Conservation (phyloP, 148 eudicot genomes). For the Cornus florida region DNA sequence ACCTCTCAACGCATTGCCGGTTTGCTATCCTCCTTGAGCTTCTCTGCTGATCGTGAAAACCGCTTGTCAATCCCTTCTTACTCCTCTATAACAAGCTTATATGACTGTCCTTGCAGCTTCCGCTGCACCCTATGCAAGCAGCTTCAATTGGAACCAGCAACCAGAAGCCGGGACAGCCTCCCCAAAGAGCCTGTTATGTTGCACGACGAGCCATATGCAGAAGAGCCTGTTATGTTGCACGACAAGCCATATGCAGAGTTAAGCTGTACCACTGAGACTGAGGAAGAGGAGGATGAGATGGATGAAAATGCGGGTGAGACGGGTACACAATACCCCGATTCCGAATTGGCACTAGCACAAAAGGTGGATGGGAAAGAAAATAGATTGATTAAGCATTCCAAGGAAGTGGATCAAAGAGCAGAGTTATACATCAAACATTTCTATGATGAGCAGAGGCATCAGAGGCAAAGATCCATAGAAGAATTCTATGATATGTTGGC, state of each 20-base stretch:
- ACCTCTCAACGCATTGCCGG: neutral
- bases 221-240: too few species aligned
- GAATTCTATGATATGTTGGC: neutral
- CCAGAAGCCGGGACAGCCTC: too few species aligned
- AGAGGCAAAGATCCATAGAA: slow-evolving; percentile 3
- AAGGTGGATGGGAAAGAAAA: too few species aligned
- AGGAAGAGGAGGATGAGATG: neutral
- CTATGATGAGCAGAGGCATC: neutral
- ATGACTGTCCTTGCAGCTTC: slow-evolving; percentile 3
- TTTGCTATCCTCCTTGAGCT: neutral
- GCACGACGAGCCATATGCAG: neutral
- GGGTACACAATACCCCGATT: too few species aligned
- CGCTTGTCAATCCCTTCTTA: neutral
- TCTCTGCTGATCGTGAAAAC: neutral
- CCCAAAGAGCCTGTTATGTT: too few species aligned
- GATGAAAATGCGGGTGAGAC: too few species aligned
- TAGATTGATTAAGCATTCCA: too few species aligned
- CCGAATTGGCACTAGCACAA: too few species aligned
- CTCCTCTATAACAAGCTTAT: neutral
- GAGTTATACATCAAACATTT: neutral
- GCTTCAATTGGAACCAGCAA: neutral
- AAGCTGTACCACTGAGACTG: too few species aligned
- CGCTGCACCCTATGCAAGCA: neutral
- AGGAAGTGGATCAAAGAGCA: neutral
- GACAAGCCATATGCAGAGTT: too few species aligned